These are phyloP conservation scores for Murraya koenigii DNA, from an alignment of 345 rosid species.

Conservation along the genomic window DNA sequence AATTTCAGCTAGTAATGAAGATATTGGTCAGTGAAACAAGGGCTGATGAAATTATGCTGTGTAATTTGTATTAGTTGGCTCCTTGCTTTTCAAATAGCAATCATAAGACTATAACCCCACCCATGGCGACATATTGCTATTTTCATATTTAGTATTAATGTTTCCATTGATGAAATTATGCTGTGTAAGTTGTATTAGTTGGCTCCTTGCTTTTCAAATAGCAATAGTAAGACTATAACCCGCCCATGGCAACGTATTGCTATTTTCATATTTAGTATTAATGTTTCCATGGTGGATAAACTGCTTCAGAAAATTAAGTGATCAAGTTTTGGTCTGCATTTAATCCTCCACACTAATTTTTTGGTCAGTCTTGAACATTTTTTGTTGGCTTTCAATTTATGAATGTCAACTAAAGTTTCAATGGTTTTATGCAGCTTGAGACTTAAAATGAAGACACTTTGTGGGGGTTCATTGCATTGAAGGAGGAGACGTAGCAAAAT, in stretches of 20 bases:
- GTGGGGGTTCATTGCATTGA: not conserved
- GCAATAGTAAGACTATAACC: too few species aligned
- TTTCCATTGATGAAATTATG: too few species aligned
- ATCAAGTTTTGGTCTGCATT: constrained; percentile 10
- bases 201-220: too few species aligned
- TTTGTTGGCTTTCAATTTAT: not conserved
- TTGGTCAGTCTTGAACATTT: not conserved
- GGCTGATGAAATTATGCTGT: not conserved
- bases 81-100: constrained; percentile 3
- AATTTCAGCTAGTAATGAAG: not conserved
- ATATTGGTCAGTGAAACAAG: not conserved
- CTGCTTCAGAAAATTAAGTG: constrained; percentile 59
- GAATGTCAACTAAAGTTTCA: not conserved
- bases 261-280: too few species aligned
- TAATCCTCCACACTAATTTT: not conserved
- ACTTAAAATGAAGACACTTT: not conserved
- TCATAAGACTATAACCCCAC: too few species aligned
- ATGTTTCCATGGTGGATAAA: constrained; percentile 55
- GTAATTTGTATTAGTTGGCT: not conserved
- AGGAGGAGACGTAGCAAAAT: not conserved
- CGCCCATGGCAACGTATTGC: too few species aligned
- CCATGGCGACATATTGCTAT: not conserved
- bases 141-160: not conserved
- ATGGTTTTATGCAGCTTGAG: not conserved
- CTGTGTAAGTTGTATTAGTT: too few species aligned